Base-by-base conservation (phyloP, 2,329 filamentous ascomycete species). In the Zymoseptoria tritici region DNA sequence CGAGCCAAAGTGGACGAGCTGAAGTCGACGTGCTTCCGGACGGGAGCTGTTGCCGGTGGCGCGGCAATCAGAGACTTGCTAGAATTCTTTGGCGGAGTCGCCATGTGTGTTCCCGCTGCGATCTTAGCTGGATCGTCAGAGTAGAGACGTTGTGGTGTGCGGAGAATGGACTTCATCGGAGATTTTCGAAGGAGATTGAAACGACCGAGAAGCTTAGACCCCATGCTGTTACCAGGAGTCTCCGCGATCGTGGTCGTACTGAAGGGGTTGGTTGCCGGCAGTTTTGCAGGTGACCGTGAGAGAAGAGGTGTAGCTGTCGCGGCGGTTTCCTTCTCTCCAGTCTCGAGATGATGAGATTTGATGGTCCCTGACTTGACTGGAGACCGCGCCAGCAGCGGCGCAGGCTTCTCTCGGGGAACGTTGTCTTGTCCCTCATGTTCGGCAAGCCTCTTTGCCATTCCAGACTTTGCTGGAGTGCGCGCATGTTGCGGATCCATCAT, bases 1-100 rank as follows among this genome's bases (percentile, higher is more conserved):
- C 36, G 36, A n/a, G 36, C 36, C 16, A 46, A 46, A 64, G 64
- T 89, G 82, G 42, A 74, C 1, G 86, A 87, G 0, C 88, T 91
- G 69, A 96, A 96, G 55, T 89, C 86, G 42, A 96, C 90, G 58
- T 84, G 87, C 77, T 95, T 96, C 22, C 52, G 20, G 8, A 53
- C 22, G 73, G 85, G 85, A 7, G 88, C 88, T 1, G 88, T 90
- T 4, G 84, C 85, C 57, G 84, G 75, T 71, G 2, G 78, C 71
- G 59, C 57, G 57, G 57, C 46, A 20, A 57, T 56, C 81, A 81
- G 31, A 85, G 71, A 51, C 6, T 57, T 52, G 9, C 62, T 58
- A 26, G 57, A 20, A 5, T 61, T 53, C 49, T 70, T 69, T 4
- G 70, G 70, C 7, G 79, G 78, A 16, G 78, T 79, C 4, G 74